Percentiles rank a stretch among this genome's conserved stretches.
phyloP scores from a whole-genome alignment of 2,329 filamentous ascomycete genomes.

The Tolypocladium ovalisporum region DNA sequence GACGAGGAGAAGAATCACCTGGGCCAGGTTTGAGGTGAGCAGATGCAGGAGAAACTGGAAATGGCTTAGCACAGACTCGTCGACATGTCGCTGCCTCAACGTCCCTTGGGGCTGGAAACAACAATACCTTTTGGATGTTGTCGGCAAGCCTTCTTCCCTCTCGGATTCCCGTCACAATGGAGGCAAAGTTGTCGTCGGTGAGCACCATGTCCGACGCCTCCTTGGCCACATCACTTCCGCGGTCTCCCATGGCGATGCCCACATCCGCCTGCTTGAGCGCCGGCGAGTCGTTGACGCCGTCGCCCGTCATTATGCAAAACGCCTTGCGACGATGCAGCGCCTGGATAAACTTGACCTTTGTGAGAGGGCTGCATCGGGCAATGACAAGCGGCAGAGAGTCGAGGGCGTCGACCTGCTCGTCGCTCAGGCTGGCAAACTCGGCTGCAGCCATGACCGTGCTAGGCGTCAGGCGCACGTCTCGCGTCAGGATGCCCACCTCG shows the following conservation, averaged over 20 bases:
- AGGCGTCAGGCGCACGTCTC: constrained; percentile 21
- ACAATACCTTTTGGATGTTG: constrained; percentile 59
- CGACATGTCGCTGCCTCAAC: neutral
- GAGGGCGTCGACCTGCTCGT: constrained; percentile 52
- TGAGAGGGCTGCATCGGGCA: constrained; percentile 57
- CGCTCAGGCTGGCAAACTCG: constrained; percentile 50
- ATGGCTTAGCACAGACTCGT: constrained; percentile 6
- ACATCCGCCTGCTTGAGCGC: constrained; percentile 64
- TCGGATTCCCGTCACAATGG: constrained; percentile 61
- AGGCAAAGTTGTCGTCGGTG: constrained; percentile 81
- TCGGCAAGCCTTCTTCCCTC: constrained; percentile 60
- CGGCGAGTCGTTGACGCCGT: constrained; percentile 66
- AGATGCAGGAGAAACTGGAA: constrained; percentile 50
- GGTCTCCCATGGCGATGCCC: constrained; percentile 63
- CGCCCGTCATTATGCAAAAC: constrained; percentile 66
- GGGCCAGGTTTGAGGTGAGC: constrained; percentile 58
- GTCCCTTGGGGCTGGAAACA: no score
- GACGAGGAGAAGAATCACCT: constrained; percentile 58
- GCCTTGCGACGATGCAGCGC: constrained; percentile 57
- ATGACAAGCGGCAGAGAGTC: constrained; percentile 54
- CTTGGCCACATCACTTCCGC: constrained; percentile 63
- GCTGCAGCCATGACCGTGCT: constrained; percentile 49
- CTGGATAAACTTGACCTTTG: constrained; percentile 67
- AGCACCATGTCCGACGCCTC: constrained; percentile 82
- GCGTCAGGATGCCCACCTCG: constrained; percentile 50